These are phyloP conservation scores for Lachancea fermentati DNA, from an alignment of 805 yeast genomes.

Conservation along the genomic window DNA sequence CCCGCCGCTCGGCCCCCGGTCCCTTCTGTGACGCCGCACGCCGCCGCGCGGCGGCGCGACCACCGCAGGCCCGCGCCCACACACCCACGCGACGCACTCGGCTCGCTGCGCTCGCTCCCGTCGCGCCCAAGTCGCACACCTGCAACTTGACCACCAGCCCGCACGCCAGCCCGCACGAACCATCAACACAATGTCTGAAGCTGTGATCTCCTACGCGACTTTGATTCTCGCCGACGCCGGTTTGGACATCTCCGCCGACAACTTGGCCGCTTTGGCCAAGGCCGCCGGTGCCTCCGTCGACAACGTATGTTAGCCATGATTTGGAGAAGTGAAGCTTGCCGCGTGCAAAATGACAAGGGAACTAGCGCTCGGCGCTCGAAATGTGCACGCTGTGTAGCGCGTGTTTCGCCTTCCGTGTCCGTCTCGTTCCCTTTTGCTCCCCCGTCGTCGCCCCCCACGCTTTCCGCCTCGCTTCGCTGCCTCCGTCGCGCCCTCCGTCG, in stretches of 20 bases:
- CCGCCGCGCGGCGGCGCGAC: not conserved
- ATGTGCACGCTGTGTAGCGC: no score
- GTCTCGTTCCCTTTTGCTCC: no score
- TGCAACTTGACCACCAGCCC: not conserved
- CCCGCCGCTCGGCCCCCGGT: not conserved
- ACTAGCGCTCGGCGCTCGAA: no score
- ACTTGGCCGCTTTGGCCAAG: slow-evolving; percentile 62
- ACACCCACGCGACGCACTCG: not conserved
- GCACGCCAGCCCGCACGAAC: not conserved
- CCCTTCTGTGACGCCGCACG: not conserved
- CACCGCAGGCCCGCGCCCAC: not conserved
- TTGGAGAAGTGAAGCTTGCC: not conserved
- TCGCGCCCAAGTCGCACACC: not conserved
- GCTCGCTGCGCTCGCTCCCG: not conserved
- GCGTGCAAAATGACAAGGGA: no score
- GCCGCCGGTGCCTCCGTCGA: slow-evolving; percentile 80
- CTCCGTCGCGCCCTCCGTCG: not conserved
- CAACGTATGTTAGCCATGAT: slow-evolving; percentile 27
- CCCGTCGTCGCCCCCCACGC: not conserved
- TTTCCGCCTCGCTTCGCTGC: not conserved
- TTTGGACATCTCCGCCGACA: slow-evolving; percentile 83
- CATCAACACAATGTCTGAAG: slow-evolving; percentile 67
- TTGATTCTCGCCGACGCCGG: slow-evolving; percentile 97
- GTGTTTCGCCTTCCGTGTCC: no score
- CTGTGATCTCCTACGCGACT: slow-evolving; percentile 96